phyloP scores from a whole-genome alignment of 768 basidiomycete species.

The Mycena indigotica region DNA sequence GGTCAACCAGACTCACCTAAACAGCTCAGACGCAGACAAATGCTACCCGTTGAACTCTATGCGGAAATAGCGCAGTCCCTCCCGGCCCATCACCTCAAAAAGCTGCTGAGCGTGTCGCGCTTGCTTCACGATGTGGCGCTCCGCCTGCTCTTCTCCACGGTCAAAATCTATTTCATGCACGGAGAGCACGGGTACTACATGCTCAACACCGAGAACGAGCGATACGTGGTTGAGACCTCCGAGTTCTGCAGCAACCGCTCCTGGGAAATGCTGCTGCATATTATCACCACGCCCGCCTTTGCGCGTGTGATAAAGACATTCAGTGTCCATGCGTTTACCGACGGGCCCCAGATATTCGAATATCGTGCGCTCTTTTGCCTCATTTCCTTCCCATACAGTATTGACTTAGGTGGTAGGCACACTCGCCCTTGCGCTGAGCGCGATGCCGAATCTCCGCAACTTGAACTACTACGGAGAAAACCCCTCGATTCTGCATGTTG shows the following conservation, averaged over 20 bases:
- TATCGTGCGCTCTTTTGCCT: constrained; percentile 26
- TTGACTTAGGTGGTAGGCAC: constrained; percentile 36
- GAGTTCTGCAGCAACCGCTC: constrained; percentile 37
- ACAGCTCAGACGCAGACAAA: no score
- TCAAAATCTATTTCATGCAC: constrained; percentile 42
- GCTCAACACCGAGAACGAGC: constrained; percentile 33
- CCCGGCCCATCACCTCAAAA: constrained; percentile 28
- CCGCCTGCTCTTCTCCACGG: constrained; percentile 35
- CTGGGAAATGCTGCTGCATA: constrained; percentile 43
- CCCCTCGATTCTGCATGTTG: constrained; percentile 33
- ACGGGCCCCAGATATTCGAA: constrained; percentile 40
- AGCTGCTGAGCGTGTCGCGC: constrained; percentile 38
- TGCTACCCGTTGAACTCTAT: constrained; percentile 43
- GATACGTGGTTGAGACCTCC: constrained; percentile 32
- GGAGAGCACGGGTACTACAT: constrained; percentile 28
- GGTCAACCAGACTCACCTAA: no score
- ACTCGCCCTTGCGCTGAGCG: constrained; percentile 34
- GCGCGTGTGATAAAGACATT: constrained; percentile 38
- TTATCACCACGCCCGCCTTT: constrained; percentile 36
- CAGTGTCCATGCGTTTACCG: constrained; percentile 39
- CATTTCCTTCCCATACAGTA: constrained; percentile 4
- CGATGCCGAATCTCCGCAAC: constrained; percentile 35
- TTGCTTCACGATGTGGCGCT: constrained; percentile 39
- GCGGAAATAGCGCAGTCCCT: constrained; percentile 34
- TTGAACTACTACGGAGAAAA: constrained; percentile 42